Evolutionary conservation across 345 rosid species (phyloP).

Genomic region (Linum lewisii): DNA sequence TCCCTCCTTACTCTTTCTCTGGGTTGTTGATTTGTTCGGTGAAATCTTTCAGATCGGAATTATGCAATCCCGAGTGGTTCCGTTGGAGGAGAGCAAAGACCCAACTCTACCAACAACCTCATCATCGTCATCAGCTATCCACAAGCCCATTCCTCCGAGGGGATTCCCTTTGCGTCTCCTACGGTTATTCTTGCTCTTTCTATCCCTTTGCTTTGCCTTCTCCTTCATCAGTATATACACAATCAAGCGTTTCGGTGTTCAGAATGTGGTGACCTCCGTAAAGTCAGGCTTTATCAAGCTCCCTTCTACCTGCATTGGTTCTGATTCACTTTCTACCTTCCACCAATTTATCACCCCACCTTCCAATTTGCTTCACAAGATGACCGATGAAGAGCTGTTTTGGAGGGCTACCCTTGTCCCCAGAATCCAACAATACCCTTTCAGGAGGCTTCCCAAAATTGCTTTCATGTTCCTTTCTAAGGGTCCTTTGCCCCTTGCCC

Average conservation of each 20-base stretch:
- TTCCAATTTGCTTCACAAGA: constrained; percentile 43
- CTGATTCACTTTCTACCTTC: constrained; percentile 29
- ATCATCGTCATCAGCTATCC: background rate
- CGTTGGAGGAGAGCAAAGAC: constrained; percentile 69
- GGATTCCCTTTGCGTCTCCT: constrained; percentile 43
- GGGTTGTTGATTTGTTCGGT: too few relatives aligned
- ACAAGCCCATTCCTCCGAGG: constrained; percentile 15
- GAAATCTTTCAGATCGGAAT: background rate
- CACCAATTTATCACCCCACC: constrained; percentile 59
- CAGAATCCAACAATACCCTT: constrained; percentile 52
- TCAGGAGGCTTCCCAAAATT: constrained; percentile 66
- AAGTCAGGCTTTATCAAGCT: constrained; percentile 33
- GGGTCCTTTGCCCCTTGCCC: constrained; percentile 82
- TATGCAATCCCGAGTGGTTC: constrained; percentile 51
- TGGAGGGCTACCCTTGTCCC: constrained; percentile 90
- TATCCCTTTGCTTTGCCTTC: constrained; percentile 44
- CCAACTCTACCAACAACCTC: background rate
- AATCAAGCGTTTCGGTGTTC: constrained; percentile 48
- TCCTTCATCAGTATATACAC: constrained; percentile 60
- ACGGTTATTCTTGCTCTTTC: constrained; percentile 39
- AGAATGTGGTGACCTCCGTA: constrained; percentile 32
- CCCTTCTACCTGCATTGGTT: constrained; percentile 11
- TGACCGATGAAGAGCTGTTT: constrained; percentile 67
- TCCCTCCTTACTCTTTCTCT: too few relatives aligned
- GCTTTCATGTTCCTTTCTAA: constrained; percentile 95